These are phyloP conservation scores for Stagonosporopsis vannaccii DNA, from an alignment of 2,329 filamentous ascomycete species.

Conservation along the genomic window DNA sequence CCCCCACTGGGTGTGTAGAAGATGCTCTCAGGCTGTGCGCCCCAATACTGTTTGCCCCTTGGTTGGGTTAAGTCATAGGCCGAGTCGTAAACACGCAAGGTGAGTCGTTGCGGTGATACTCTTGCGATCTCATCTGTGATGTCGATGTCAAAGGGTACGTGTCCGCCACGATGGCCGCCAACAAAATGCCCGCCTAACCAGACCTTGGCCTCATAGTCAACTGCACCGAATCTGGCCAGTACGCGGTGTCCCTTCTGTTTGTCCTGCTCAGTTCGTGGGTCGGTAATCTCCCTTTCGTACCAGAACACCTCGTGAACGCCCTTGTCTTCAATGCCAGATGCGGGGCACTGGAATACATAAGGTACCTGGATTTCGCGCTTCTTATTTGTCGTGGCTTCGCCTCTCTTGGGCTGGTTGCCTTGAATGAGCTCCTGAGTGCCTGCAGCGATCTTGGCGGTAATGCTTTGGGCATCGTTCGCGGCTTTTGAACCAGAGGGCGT, in stretches of 20 bases:
- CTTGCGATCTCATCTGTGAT: slow-evolving; percentile 57
- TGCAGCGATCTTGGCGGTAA: slow-evolving; percentile 58
- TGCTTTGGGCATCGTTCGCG: slow-evolving; percentile 43
- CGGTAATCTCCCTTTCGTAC: slow-evolving; percentile 65
- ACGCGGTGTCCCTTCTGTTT: slow-evolving; percentile 52
- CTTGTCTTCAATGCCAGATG: slow-evolving; percentile 68
- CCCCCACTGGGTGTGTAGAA: slow-evolving; percentile 66
- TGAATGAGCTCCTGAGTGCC: slow-evolving; percentile 58
- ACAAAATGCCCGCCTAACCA: slow-evolving; percentile 64
- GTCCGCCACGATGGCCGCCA: slow-evolving; percentile 65
- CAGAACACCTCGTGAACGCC: slow-evolving; percentile 72
- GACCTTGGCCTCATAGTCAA: slow-evolving; percentile 67
- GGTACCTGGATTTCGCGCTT: slow-evolving; percentile 67
- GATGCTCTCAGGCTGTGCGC: slow-evolving; percentile 65
- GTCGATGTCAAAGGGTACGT: slow-evolving; percentile 66
- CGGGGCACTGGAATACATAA: slow-evolving; percentile 70
- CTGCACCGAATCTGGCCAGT: slow-evolving; percentile 65
- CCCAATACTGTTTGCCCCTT: slow-evolving; percentile 73
- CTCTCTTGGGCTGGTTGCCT: slow-evolving; percentile 53
- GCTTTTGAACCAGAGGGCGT: slow-evolving; percentile 18
- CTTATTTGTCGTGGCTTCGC: slow-evolving; percentile 42
- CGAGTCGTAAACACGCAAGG: slow-evolving; percentile 68
- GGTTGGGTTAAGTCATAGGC: slow-evolving; percentile 70
- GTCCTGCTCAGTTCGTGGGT: slow-evolving; percentile 58
- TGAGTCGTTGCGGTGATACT: slow-evolving; percentile 49